A percentile compares a stretch with the other conserved stretches of the same genome.
Evolutionary conservation across 2,329 filamentous ascomycete species (phyloP).

Genomic region (Pseudogymnoascus sp.): DNA sequence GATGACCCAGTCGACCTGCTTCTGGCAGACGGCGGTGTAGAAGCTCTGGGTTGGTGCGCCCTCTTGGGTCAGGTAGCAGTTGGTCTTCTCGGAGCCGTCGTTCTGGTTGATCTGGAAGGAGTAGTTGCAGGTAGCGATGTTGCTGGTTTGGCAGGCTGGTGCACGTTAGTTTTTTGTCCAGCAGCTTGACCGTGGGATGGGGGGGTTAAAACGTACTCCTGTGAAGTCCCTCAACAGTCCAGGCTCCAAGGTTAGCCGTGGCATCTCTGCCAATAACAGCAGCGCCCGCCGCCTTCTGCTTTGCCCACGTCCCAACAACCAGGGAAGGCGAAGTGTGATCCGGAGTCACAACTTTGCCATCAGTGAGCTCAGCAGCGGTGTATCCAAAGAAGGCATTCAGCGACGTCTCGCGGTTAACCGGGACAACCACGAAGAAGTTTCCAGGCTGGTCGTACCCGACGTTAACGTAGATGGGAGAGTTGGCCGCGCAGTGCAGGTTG

Average conservation of each 20-base stretch:
- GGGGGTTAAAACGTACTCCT: neutral
- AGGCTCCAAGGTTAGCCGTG: neutral
- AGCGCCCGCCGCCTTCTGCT: neutral
- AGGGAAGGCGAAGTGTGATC: neutral
- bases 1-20: neutral
- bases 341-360: slow-evolving; percentile 7
- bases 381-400: slow-evolving; percentile 11
- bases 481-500: neutral
- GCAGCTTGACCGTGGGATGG: neutral
- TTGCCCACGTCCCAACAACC: neutral
- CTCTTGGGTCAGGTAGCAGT: neutral
- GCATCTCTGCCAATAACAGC: neutral
- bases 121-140: neutral
- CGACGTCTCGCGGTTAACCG: neutral
- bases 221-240: neutral
- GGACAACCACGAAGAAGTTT: neutral
- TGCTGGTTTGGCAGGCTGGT: slow-evolving; percentile 1
- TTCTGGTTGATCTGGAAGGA: slow-evolving; percentile 1
- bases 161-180: neutral
- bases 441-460: slow-evolving; percentile 5
- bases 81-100: neutral
- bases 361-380: slow-evolving; percentile 1
- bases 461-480: neutral
- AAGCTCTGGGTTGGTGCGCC: neutral
- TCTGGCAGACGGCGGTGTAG: neutral